Evolutionary conservation across 2,329 filamentous ascomycete genomes (phyloP).

Genomic region (Camillea tinctor): DNA sequence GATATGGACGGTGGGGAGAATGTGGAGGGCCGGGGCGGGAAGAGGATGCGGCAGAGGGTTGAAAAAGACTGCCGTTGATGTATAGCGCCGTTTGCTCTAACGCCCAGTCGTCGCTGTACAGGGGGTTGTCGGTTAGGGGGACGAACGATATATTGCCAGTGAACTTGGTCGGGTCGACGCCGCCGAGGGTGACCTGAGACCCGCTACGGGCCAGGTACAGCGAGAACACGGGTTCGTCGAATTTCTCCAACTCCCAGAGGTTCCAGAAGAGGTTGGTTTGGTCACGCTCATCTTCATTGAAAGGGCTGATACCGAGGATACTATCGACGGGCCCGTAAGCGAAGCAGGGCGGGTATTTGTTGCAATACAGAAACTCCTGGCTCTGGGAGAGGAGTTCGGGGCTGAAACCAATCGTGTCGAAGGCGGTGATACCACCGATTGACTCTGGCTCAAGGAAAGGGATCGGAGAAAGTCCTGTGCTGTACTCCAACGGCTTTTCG

Average conservation of each 20-base stretch:
- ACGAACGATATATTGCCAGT: conserved; percentile 27
- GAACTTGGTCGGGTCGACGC: conserved; percentile 31
- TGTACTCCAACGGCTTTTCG: conserved; percentile 18
- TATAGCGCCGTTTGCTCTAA: conserved; percentile 27
- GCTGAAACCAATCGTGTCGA: too few relatives aligned
- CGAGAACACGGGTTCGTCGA: conserved; percentile 29
- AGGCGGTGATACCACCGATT: conserved; percentile 26
- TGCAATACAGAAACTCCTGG: conserved; percentile 33
- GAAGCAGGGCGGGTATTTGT: conserved; percentile 29
- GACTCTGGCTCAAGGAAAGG: conserved; percentile 23
- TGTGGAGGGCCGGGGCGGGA: too few relatives aligned
- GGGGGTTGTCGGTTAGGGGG: conserved; percentile 22
- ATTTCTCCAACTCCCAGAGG: conserved; percentile 25
- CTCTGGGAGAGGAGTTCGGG: conserved; percentile 24
- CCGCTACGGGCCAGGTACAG: conserved; percentile 24
- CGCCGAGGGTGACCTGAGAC: conserved; percentile 33
- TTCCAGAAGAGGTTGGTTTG: conserved; percentile 28
- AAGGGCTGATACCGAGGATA: conserved; percentile 32
- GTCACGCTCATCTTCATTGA: conserved; percentile 9
- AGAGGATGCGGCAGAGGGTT: conserved; percentile 11
- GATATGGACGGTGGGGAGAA: too few relatives aligned
- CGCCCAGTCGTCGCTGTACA: conserved; percentile 22
- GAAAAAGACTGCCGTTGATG: conserved; percentile 16
- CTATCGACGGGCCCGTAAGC: conserved; percentile 31
- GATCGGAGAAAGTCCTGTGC: conserved; percentile 30